Conservation (phyloP, 106 monocot species). For the Alisma plantagoaquatica region DNA sequence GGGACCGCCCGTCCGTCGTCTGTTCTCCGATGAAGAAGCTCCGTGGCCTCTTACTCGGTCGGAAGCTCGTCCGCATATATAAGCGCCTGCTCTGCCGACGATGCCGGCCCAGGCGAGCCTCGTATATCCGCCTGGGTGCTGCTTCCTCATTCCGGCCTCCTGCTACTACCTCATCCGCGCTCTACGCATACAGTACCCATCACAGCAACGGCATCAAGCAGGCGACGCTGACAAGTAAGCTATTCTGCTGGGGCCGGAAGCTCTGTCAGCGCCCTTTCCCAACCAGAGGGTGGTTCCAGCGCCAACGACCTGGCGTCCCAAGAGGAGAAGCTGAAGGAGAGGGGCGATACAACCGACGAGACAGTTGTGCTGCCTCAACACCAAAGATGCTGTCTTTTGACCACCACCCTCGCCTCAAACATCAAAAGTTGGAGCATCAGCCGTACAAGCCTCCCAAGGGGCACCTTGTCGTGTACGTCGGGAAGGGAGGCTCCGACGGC, state of each 20-base stretch:
- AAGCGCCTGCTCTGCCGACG: not conserved
- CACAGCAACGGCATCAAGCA: not conserved
- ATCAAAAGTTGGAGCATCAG: too few species aligned
- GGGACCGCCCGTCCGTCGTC: too few species aligned
- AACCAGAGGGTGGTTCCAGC: not conserved
- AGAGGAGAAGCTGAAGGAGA: too few species aligned
- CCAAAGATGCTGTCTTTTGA: too few species aligned
- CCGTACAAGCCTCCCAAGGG: conserved; percentile 35
- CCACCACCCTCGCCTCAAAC: too few species aligned
- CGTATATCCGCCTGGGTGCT: conserved; percentile 1
- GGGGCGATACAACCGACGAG: too few species aligned
- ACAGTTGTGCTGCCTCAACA: too few species aligned
- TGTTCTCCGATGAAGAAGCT: conserved; percentile 14
- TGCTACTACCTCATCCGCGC: too few species aligned
- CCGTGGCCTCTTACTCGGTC: conserved; percentile 3
- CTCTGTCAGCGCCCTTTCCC: not conserved
- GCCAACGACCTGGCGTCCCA: too few species aligned
- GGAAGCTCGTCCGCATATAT: conserved; percentile 7
- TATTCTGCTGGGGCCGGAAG: conserved; percentile 1
- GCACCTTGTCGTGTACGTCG: conserved; percentile 55
- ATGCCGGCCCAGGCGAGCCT: not conserved
- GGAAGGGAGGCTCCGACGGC: not conserved
- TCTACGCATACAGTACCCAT: too few species aligned
- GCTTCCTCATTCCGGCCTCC: not conserved
- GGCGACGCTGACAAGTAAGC: not conserved